phyloP scores from a whole-genome alignment of 164 flowering plant species.

The Cinnamomum chago region DNA sequence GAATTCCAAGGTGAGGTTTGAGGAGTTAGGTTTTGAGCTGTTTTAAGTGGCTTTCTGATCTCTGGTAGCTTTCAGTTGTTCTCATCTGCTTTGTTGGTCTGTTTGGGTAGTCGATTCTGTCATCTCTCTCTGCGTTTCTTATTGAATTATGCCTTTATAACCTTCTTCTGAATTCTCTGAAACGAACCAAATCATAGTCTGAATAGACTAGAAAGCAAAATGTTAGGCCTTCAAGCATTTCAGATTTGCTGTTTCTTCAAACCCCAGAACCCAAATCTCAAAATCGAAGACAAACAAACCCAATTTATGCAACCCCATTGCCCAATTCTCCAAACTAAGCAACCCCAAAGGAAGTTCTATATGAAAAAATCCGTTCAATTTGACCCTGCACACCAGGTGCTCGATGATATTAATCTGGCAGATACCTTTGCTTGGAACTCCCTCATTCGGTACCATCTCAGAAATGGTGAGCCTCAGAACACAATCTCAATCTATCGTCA shows the following conservation, averaged over 20 bases:
- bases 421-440: conserved; percentile 57
- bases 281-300: background rate
- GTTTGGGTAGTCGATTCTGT: no score
- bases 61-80: no score
- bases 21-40: no score
- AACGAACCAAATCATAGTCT: background rate
- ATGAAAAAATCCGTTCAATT: background rate
- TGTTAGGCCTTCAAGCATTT: conserved; percentile 5
- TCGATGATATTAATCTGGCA: conserved; percentile 43
- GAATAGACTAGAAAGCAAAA: background rate
- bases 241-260: conserved; percentile 5
- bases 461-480: conserved; percentile 17
- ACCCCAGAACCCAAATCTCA: conserved; percentile 3
- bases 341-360: background rate
- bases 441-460: conserved; percentile 44
- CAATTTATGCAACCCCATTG: background rate
- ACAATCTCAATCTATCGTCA: conserved; percentile 34
- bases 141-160: background rate
- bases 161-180: background rate
- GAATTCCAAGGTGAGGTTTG: no score
- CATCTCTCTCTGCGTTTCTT: no score
- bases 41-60: no score
- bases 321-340: background rate
- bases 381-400: conserved; percentile 22
- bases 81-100: no score